Conservation (phyloP, 306 rosid genomes). For the Gynostemma pentaphyllum region DNA sequence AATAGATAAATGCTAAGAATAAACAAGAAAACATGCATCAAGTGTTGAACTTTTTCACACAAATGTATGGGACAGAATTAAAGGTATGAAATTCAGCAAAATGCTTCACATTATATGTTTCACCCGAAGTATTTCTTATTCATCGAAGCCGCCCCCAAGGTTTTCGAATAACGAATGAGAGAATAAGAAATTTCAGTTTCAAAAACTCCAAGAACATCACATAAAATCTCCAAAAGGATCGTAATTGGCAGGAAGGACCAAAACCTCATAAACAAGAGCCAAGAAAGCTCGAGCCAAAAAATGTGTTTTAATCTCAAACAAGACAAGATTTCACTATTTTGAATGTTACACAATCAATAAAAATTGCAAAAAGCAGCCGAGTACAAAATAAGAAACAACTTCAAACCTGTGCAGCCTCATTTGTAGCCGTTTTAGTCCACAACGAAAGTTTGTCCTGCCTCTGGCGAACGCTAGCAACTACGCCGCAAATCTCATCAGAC, state of each 20-base stretch:
- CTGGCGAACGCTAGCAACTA: constrained; percentile 86
- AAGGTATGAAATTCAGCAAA: neutral
- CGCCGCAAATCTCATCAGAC: constrained; percentile 84
- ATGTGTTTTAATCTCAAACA: neutral
- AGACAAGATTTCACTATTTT: neutral
- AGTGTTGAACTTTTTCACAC: neutral
- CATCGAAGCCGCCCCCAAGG: neutral
- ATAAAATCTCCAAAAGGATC: neutral
- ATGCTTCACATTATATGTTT: constrained; percentile 1
- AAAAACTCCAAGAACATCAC: neutral
- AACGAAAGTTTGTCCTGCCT: constrained; percentile 84
- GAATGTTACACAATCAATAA: neutral
- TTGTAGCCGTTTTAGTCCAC: constrained; percentile 92
- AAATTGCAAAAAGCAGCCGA: neutral
- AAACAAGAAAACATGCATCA: neutral
- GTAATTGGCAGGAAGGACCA: neutral
- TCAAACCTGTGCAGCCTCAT: constrained; percentile 86
- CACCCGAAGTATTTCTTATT: neutral
- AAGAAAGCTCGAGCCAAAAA: neutral
- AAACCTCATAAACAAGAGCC: neutral
- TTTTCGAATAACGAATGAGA: neutral
- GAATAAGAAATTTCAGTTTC: neutral
- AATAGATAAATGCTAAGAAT: neutral
- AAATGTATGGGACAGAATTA: too few relatives aligned
- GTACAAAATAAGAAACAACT: neutral